These are phyloP conservation scores for Zymoseptoria crescenta DNA, from an alignment of 2,329 filamentous ascomycete species.

Conservation along the genomic window DNA sequence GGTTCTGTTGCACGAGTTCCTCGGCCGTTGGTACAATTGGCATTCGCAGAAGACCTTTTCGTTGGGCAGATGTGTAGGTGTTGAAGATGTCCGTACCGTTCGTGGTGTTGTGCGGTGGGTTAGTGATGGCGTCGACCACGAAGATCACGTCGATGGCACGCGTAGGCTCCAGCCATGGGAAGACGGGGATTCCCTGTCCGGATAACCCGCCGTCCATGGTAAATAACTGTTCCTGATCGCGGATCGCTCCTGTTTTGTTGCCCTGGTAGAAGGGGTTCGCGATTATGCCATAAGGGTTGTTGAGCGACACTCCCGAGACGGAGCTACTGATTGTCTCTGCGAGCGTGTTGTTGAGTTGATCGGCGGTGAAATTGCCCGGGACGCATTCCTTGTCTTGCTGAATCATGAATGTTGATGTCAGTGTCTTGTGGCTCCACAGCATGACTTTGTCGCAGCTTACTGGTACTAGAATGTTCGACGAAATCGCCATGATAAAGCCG, in stretches of 20 bases:
- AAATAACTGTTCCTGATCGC: slow-evolving; percentile 6
- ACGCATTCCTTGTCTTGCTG: slow-evolving; percentile 1
- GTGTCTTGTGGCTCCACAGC: not conserved
- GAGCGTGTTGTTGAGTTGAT: slow-evolving; percentile 4
- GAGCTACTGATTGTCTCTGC: not conserved
- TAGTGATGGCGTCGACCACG: slow-evolving; percentile 7
- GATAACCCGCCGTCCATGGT: slow-evolving; percentile 8
- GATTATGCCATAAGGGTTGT: slow-evolving; percentile 10
- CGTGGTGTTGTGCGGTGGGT: slow-evolving; percentile 7
- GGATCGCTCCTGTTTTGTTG: slow-evolving; percentile 4
- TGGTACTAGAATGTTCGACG: slow-evolving; percentile 8
- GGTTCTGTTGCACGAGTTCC: slow-evolving; percentile 4
- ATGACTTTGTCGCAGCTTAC: not conserved
- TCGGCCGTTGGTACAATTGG: slow-evolving; percentile 5
- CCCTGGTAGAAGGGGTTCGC: slow-evolving; percentile 11
- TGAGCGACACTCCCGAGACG: not conserved
- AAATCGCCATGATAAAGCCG: slow-evolving; percentile 10
- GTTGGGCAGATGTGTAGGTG: slow-evolving; percentile 8
- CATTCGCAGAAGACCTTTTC: slow-evolving; percentile 7
- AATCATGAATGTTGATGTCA: not conserved
- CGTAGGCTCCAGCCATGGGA: slow-evolving; percentile 8
- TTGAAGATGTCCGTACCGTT: slow-evolving; percentile 9
- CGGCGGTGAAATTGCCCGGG: slow-evolving; percentile 4
- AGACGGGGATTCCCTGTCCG: slow-evolving; percentile 9
- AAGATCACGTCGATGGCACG: slow-evolving; percentile 11